These are phyloP conservation scores for Hygrophoropsis aurantiaca DNA, from an alignment of 768 basidiomycete species.

Conservation along the genomic window DNA sequence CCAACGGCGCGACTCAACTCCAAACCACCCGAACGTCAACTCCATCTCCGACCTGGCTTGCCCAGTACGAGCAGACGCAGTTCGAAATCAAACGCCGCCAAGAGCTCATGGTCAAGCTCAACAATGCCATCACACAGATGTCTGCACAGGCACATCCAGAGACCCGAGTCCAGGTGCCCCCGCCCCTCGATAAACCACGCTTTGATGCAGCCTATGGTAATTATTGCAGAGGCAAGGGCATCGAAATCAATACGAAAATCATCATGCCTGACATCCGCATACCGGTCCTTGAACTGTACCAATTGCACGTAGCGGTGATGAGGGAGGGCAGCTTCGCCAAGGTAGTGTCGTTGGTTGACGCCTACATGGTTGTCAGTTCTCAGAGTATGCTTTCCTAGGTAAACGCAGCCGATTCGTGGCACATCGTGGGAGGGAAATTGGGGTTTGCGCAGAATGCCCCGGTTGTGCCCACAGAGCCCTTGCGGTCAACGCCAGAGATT, in stretches of 20 bases:
- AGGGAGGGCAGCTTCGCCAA: slow-evolving; percentile 27
- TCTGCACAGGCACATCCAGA: slow-evolving; percentile 13
- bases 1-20: slow-evolving; percentile 17
- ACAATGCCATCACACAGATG: slow-evolving; percentile 25
- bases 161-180: slow-evolving; percentile 27
- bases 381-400: slow-evolving; percentile 13
- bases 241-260: slow-evolving; percentile 23
- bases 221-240: slow-evolving; percentile 26
- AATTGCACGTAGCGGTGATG: slow-evolving; percentile 31
- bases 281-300: slow-evolving; percentile 27
- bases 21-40: slow-evolving; percentile 2
- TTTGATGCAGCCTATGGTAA: slow-evolving; percentile 28
- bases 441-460: slow-evolving; percentile 22
- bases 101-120: slow-evolving; percentile 23
- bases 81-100: slow-evolving; percentile 31
- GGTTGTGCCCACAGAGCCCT: slow-evolving; percentile 16
- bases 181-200: slow-evolving; percentile 25
- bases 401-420: slow-evolving; percentile 23
- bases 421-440: slow-evolving; percentile 24
- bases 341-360: slow-evolving; percentile 9
- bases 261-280: slow-evolving; percentile 26
- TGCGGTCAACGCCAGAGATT: slow-evolving; percentile 23
- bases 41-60: slow-evolving; percentile 14
- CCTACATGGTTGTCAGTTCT: slow-evolving; percentile 1
- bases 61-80: slow-evolving; percentile 21